Evolutionary conservation across 495 filamentous ascomycete genomes (phyloP).

Genomic region (Podospora appendiculata): DNA sequence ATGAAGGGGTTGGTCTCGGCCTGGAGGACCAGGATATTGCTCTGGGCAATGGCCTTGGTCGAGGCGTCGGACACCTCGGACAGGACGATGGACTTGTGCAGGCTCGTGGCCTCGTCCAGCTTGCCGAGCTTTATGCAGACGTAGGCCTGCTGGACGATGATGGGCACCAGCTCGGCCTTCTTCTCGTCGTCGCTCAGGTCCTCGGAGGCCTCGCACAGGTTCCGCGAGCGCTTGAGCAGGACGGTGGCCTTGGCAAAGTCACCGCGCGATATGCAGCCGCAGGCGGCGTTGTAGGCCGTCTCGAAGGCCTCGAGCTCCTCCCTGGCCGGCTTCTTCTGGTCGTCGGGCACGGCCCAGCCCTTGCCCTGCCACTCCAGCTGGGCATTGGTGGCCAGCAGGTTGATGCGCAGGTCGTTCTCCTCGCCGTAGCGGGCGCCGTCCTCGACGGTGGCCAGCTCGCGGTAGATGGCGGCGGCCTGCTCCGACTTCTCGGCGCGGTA

Average conservation of each 20-base stretch:
- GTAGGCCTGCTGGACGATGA: conserved; percentile 80
- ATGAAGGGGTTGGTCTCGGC: conserved; percentile 67
- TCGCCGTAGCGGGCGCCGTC: conserved; percentile 49
- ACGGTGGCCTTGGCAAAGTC: conserved; percentile 68
- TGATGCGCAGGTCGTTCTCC: conserved; percentile 82
- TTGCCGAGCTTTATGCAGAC: conserved; percentile 67
- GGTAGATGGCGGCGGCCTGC: conserved; percentile 62
- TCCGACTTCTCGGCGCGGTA: conserved; percentile 82
- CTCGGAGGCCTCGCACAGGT: conserved; percentile 76
- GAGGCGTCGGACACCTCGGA: conserved; percentile 64
- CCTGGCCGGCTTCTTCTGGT: conserved; percentile 46
- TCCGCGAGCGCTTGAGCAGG: conserved; percentile 76
- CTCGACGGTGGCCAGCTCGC: conserved; percentile 43
- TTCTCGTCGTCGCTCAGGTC: conserved; percentile 81
- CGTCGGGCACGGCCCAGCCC: conserved; percentile 26
- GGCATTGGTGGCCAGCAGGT: conserved; percentile 68
- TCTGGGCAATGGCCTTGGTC: conserved; percentile 67
- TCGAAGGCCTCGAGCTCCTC: conserved; percentile 90
- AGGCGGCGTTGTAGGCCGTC: conserved; percentile 88
- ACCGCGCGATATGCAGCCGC: conserved; percentile 71
- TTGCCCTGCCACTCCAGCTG: conserved; percentile 79
- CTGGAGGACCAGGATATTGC: conserved; percentile 62
- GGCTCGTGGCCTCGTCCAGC: conserved; percentile 58
- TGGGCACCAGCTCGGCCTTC: conserved; percentile 72
- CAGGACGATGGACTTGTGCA: conserved; percentile 52